Evolutionary conservation across 768 basidiomycete genomes (phyloP), one percentile per base, ranked within the genome.

Genomic region (Leucogyrophana mollusca): DNA sequence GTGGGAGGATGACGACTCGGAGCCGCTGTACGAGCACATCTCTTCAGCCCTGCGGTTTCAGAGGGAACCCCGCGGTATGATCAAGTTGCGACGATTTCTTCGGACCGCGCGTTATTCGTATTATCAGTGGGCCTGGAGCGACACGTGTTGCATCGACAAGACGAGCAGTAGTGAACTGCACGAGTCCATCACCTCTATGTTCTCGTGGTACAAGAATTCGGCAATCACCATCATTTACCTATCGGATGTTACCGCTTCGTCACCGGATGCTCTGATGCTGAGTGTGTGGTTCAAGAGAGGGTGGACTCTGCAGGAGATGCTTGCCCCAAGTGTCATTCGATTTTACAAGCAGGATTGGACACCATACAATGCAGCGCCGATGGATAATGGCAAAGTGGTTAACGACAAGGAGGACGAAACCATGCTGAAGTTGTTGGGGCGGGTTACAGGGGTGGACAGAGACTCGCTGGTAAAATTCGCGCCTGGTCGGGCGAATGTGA

Each of bases 171-270:
- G 6, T 6, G 27, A 30, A 13, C 27, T 30, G 27, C 27, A 30
- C 7, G 7, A 30, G 13, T 30, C 27, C 27, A 6, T 30, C 7
- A 30, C 6, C 27, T 30, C 27, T 13, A 30, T 30, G 27, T 30
- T 30, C 13, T 6, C 6, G 7, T 30, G 27, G 27, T 30, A 30
- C 27, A 6, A 13, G 6, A 6, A 30, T 30, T 30, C 27, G 6
- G 6, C 34, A 57, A 50, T 17, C 27, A 30, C 27, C 6, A 30
- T 30, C 27, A 13, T 30, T 30, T 30, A 30, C 13, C 27, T 30
- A 7, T 30, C 27, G 27, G 27, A 30, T 13, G 27, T 30, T 13
- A 6, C 27, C 6, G 7, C 27, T 30, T 65, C 67, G 24, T 64
- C 50, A 32, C 64, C 70, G 7, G 32, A 18, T 33, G 32, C 46